Base-by-base conservation (phyloP, 305 asterid genomes). In the Striga hermonthica region DNA sequence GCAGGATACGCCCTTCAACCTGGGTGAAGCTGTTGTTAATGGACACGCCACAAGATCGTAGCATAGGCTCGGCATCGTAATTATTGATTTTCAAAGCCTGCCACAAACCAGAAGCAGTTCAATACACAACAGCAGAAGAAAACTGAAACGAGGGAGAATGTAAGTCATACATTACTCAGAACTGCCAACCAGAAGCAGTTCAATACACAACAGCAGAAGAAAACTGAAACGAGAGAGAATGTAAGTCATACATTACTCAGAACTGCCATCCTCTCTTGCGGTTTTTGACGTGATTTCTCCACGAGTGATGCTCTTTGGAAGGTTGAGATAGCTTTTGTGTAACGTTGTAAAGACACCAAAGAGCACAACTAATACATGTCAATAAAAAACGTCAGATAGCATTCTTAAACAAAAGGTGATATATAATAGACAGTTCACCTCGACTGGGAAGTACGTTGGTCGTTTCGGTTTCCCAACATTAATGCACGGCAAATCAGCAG, bases 241-340 rank as follows among this genome's bases (percentile, higher is more conserved):
- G 14, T 71, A 43, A n/a, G 49, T 11, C 80, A 53, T 77, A 90
- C 97, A 64, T 71, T 69, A 60, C 76, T 78, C 70, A 87, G 80
- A 67, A 78, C 81, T 2, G 75, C 39, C 88, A 83, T 87, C 75
- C 95, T 77, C 66, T 89, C 95, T 38, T 80, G 93, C 1, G 97
- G 97, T 74, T 87, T 89, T 47, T 89, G 97, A 6, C 97, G 74
- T 2, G 97, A 89, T 71, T 89, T 89, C 72, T 89, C 97, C 5
- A 89, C 93, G 41, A 89, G 60, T 5, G 93, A 82, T 53, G 97
- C 57, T 70, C 95, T 82, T 74, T 89, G 95, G 47, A 83, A 75
- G 16, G 80, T 75, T 5, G 89, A 72, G 4, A 89, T 69, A 10
- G 95, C 85, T 76, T 86, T 86, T 3, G 92, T 86, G 61, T 89